Evolutionary conservation across 169 alveolate species (phyloP).

Genomic region (Plasmodium gonderi): DNA sequence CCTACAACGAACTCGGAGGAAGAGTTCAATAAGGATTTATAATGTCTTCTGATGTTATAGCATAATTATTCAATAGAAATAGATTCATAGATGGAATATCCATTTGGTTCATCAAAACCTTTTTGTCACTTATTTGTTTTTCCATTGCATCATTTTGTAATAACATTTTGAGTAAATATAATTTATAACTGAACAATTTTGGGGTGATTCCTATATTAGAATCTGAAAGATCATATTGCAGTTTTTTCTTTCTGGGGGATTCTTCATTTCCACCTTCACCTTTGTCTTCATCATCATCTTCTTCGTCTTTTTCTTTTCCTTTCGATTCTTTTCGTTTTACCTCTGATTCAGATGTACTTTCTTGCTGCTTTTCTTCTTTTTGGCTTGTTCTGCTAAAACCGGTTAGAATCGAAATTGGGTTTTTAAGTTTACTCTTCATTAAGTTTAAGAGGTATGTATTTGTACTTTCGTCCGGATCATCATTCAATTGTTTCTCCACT

Average conservation of each 20-base stretch:
- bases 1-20: no score
- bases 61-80: slow-evolving; percentile 27
- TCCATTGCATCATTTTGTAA: background rate
- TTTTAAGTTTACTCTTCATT: slow-evolving; percentile 35
- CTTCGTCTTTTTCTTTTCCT: background rate
- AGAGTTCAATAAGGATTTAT: background rate
- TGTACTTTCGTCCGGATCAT: background rate
- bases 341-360: background rate
- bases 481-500: background rate
- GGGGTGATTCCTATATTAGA: background rate
- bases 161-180: slow-evolving; percentile 1
- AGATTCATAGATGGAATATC: slow-evolving; percentile 21
- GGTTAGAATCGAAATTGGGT: slow-evolving; percentile 1
- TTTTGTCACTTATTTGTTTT: background rate
- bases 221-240: background rate
- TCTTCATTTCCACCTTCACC: background rate
- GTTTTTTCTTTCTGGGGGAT: background rate
- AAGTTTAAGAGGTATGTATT: slow-evolving; percentile 7
- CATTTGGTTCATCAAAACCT: background rate
- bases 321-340: background rate
- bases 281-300: background rate
- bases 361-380: background rate
- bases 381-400: background rate
- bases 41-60: slow-evolving; percentile 26
- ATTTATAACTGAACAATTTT: slow-evolving; percentile 13